A percentile compares a stretch with the other conserved stretches of the same genome.
These are phyloP conservation scores for Talaromyces pinophilus DNA, from an alignment of 2,329 filamentous ascomycete species.

Conservation along the genomic window DNA sequence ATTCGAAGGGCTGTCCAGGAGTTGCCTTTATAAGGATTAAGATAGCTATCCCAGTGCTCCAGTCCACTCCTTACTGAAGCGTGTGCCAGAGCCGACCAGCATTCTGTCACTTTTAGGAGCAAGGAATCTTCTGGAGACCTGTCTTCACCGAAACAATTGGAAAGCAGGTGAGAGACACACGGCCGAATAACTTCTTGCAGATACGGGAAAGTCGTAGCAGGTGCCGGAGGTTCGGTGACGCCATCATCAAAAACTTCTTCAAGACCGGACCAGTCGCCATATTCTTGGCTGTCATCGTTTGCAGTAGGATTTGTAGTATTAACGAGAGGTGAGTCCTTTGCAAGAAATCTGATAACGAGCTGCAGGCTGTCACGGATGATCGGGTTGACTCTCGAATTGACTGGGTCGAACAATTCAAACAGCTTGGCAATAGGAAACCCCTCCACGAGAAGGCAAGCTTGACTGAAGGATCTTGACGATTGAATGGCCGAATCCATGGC, in stretches of 20 bases:
- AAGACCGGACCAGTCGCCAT: constrained; percentile 60
- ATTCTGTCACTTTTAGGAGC: constrained; percentile 54
- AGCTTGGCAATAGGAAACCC: constrained; percentile 49
- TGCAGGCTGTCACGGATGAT: constrained; percentile 54
- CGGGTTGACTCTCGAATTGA: constrained; percentile 45
- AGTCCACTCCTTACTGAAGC: constrained; percentile 49
- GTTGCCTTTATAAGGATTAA: constrained; percentile 55
- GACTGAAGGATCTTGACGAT: constrained; percentile 42
- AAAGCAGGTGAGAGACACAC: constrained; percentile 56
- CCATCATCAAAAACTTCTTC: constrained; percentile 48
- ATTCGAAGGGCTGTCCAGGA: constrained; percentile 51
- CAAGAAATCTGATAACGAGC: constrained; percentile 48
- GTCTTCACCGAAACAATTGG: constrained; percentile 64
- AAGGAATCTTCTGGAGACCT: constrained; percentile 55
- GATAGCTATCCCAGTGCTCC: constrained; percentile 58
- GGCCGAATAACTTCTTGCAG: constrained; percentile 50
- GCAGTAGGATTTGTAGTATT: constrained; percentile 30
- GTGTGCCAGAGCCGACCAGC: constrained; percentile 56
- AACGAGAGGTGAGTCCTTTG: constrained; percentile 32
- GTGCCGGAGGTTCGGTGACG: constrained; percentile 31
- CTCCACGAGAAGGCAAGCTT: constrained; percentile 47
- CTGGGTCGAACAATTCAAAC: constrained; percentile 56
- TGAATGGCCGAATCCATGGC: constrained; percentile 54
- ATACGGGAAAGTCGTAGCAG: constrained; percentile 33
- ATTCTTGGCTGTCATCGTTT: constrained; percentile 66